Evolutionary conservation across 306 rosid genomes (phyloP).

Genomic region (Malus orientalis): DNA sequence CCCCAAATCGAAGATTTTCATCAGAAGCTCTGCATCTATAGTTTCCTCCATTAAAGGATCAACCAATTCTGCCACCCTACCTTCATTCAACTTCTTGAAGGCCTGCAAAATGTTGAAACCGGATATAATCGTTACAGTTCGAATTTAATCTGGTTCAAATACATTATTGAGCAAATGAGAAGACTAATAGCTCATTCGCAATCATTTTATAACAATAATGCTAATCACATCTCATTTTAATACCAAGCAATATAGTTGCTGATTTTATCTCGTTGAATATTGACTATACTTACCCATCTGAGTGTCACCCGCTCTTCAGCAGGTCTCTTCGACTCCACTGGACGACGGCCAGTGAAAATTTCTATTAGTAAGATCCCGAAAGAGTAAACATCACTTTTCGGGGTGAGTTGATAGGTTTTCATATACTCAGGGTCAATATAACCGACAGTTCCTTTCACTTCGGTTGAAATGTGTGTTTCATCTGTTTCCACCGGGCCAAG

Average conservation of each 20-base stretch:
- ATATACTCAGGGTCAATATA: conserved; percentile 91
- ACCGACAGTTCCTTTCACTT: conserved; percentile 96
- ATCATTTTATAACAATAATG: no score
- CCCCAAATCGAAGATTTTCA: conserved; percentile 63
- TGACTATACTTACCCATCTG: conserved; percentile 57
- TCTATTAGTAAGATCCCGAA: conserved; percentile 85
- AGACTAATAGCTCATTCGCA: not conserved
- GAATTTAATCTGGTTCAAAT: not conserved
- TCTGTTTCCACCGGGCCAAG: conserved; percentile 61
- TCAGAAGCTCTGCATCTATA: conserved; percentile 41
- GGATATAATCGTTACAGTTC: not conserved
- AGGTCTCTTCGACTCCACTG: conserved; percentile 67
- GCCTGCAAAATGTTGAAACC: conserved; percentile 39
- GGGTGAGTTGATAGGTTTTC: conserved; percentile 87
- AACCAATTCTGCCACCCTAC: conserved; percentile 40
- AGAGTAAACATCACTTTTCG: conserved; percentile 92
- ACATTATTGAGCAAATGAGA: not conserved
- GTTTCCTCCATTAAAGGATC: conserved; percentile 70
- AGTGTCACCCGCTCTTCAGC: conserved; percentile 69
- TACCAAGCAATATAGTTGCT: no score
- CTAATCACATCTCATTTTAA: no score
- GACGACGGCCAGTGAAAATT: conserved; percentile 81
- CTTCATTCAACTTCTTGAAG: conserved; percentile 54
- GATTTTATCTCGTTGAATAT: not conserved
- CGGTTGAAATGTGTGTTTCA: conserved; percentile 82